A percentile compares a stretch with the other conserved stretches of the same genome.
Conservation (phyloP, 2,329 filamentous ascomycete genomes). For the Calonectria henricotiae region DNA sequence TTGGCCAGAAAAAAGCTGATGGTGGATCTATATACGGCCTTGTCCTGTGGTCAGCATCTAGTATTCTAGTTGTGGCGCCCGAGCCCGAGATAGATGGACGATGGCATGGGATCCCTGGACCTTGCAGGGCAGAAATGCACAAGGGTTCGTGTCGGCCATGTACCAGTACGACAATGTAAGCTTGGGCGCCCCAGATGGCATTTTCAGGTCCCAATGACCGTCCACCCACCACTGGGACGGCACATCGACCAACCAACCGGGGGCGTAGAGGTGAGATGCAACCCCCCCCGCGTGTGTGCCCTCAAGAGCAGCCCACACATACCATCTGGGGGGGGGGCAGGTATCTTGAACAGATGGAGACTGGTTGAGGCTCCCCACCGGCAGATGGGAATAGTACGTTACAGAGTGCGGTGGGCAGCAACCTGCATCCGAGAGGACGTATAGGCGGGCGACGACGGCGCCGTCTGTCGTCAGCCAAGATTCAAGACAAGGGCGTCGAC, state of each 20-base stretch:
- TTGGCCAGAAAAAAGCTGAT: slow-evolving; percentile 8
- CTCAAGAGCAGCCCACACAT: slow-evolving; percentile 1
- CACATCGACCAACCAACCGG: not conserved
- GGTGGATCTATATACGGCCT: slow-evolving; percentile 18
- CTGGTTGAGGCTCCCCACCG: slow-evolving; percentile 29
- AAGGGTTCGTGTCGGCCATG: slow-evolving; percentile 36
- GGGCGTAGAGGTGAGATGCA: not conserved
- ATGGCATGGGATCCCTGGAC: slow-evolving; percentile 25
- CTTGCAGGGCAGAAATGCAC: slow-evolving; percentile 32
- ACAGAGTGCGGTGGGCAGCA: slow-evolving; percentile 32
- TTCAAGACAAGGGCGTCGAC: slow-evolving; percentile 6
- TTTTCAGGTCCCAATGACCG: slow-evolving; percentile 30
- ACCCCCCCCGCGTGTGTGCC: not conserved
- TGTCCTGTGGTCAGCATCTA: slow-evolving; percentile 32
- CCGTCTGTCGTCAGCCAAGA: slow-evolving; percentile 30
- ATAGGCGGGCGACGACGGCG: not conserved
- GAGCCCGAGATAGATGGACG: slow-evolving; percentile 15
- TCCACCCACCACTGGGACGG: slow-evolving; percentile 24
- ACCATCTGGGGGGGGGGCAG: not conserved
- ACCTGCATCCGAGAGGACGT: slow-evolving; percentile 20
- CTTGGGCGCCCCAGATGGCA: not conserved
- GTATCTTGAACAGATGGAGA: slow-evolving; percentile 15
- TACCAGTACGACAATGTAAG: slow-evolving; percentile 31
- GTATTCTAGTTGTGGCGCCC: slow-evolving; percentile 31
- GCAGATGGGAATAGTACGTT: slow-evolving; percentile 35